Percentiles rank a stretch among this genome's conserved stretches.
These are phyloP conservation scores for Hirsutella thompsonii DNA, from an alignment of 2,329 filamentous ascomycete genomes.

Conservation along the genomic window DNA sequence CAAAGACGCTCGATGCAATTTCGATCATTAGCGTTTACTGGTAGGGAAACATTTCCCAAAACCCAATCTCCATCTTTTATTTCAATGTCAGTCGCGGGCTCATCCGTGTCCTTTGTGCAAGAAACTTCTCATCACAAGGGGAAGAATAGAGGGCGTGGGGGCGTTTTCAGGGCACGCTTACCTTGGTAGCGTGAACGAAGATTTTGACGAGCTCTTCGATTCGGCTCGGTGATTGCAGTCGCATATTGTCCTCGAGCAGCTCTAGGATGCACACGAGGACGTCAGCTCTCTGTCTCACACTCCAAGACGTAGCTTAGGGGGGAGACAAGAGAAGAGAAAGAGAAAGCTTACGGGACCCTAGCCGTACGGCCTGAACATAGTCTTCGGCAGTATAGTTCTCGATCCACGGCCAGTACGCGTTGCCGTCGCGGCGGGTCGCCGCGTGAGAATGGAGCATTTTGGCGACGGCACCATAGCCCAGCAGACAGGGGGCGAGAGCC, in stretches of 20 bases:
- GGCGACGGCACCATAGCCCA: conserved; percentile 80
- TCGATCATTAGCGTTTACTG: too few relatives aligned
- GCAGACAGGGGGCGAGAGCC: conserved; percentile 70
- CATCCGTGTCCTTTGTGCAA: too few relatives aligned
- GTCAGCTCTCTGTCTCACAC: neutral
- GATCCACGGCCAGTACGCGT: conserved; percentile 83
- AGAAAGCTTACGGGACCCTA: conserved; percentile 48
- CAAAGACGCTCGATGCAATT: too few relatives aligned
- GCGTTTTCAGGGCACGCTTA: conserved; percentile 32
- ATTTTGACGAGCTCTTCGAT: conserved; percentile 76
- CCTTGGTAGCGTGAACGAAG: conserved; percentile 78
- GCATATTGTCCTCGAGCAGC: conserved; percentile 62
- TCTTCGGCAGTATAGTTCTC: conserved; percentile 76
- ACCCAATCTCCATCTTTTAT: conserved; percentile 37
- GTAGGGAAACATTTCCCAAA: conserved; percentile 40
- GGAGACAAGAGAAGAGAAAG: neutral
- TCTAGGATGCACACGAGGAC: conserved; percentile 26
- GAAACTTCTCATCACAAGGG: too few relatives aligned
- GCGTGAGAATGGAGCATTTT: conserved; percentile 52
- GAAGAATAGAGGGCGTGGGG: too few relatives aligned
- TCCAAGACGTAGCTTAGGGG: neutral
- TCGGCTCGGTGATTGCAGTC: conserved; percentile 57
- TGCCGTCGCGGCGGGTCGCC: conserved; percentile 48
- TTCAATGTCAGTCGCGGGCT: too few relatives aligned
- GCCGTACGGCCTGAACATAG: conserved; percentile 58